A percentile compares a stretch with the other conserved stretches of the same genome.
These are phyloP conservation scores for Sporothrix euskadiensis DNA, from an alignment of 2,329 filamentous ascomycete genomes.

Conservation along the genomic window DNA sequence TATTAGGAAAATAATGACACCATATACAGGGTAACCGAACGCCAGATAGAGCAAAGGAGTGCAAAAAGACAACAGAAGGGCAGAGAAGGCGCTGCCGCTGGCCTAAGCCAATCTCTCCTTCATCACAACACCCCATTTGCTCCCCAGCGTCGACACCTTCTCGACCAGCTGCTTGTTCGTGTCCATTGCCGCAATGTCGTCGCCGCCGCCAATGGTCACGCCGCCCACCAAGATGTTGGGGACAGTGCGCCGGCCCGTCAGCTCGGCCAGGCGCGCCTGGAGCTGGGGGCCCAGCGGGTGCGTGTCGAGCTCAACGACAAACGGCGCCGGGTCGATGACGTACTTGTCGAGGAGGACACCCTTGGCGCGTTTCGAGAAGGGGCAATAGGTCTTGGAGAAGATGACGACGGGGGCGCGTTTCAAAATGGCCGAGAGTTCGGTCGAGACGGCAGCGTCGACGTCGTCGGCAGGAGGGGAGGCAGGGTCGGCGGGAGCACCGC, in stretches of 20 bases:
- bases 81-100: not conserved
- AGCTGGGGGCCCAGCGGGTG: conserved; percentile 72
- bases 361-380: conserved; percentile 82
- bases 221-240: conserved; percentile 90
- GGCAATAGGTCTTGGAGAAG: conserved; percentile 94
- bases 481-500: conserved; percentile 42
- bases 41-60: not conserved
- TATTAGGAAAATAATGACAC: not conserved
- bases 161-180: conserved; percentile 64
- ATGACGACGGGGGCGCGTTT: conserved; percentile 80
- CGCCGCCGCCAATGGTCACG: conserved; percentile 84
- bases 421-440: conserved; percentile 74
- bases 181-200: conserved; percentile 77
- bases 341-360: conserved; percentile 81
- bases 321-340: conserved; percentile 75
- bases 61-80: not conserved
- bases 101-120: conserved; percentile 48
- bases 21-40: not conserved
- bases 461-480: conserved; percentile 47
- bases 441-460: conserved; percentile 62
- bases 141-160: conserved; percentile 72
- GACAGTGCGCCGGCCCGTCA: conserved; percentile 80
- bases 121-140: conserved; percentile 59
- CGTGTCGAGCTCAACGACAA: conserved; percentile 85
- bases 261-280: conserved; percentile 69